Base-by-base conservation (phyloP, 164 flowering plant genomes). In the Berberis vulgaris region DNA sequence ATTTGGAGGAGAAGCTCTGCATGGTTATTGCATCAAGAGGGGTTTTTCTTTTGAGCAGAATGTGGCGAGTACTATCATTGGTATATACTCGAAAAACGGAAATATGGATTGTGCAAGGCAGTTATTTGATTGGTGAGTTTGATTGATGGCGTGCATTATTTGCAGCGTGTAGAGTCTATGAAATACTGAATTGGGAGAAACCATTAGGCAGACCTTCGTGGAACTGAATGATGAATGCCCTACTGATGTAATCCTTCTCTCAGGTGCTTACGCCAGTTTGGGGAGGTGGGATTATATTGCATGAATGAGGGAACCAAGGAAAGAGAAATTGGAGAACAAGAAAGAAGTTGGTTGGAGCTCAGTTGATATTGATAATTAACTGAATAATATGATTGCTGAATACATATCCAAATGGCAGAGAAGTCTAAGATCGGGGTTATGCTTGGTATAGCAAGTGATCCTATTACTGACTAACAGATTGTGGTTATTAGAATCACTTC, bases 121-220 rank as follows among this genome's bases (percentile, higher is more conserved):
- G 42, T 40, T 76, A 52, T 82, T 82, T 54, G 67, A 76, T 69
- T 47, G 65, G 67, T 38, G 62, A 81, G 50, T 83, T 83, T 57
- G 50, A 60, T 82, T 13, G 86, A 39, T 83, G 82, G 84, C 78
- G 86, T 60, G 67, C 84, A 41, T 59, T 82, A 63, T 82, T 82
- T 43, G 71, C 79, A 43, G 82, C 79, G n/a, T 82, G 84, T 57
- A 59, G 82, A 44, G 66, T 77, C 41, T 66, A 79, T 57, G 84
- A 82, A 54, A 83, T 64, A 76, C 71, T 61, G 61, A 66, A 52
- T 57, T 83, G 65, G 84, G 77, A 6, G 77, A 77, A 62, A 3
- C 39, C 9, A 77, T 72, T 65, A 72, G 49, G 66, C 67, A 60
- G 38, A 54, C 45, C 10, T 62, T 83, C 66, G 60, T 12, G 41